Percentiles rank a stretch among this genome's conserved stretches.
phyloP scores from a whole-genome alignment of 495 filamentous ascomycete genomes.

The Margaritispora aquatica region DNA sequence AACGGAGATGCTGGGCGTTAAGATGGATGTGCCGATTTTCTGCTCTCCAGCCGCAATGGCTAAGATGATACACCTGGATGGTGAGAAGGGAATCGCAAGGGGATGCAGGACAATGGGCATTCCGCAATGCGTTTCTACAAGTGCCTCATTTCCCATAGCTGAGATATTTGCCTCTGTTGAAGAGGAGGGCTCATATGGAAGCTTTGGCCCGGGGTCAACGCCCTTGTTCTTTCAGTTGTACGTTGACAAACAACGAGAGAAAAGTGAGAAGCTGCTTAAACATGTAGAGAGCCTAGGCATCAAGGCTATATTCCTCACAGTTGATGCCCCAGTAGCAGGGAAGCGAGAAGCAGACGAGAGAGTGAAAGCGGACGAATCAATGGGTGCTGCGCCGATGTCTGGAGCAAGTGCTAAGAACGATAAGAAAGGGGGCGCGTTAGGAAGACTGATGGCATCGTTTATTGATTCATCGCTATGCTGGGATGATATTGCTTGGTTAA shows the following conservation, averaged over 20 bases:
- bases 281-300: conserved; percentile 52
- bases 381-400: conserved; percentile 49
- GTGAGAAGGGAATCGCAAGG: conserved; percentile 63
- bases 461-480: conserved; percentile 73
- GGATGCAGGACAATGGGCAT: conserved; percentile 46
- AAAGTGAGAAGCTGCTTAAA: conserved; percentile 58
- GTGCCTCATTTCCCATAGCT: conserved; percentile 58
- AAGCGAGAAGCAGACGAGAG: conserved; percentile 59
- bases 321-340: conserved; percentile 58
- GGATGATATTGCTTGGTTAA: conserved; percentile 57
- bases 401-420: conserved; percentile 55
- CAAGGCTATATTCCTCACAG: conserved; percentile 60
- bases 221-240: conserved; percentile 78
- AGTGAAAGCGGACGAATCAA: conserved; percentile 44
- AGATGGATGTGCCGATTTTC: conserved; percentile 58
- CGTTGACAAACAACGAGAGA: conserved; percentile 64
- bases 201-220: conserved; percentile 20
- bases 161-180: conserved; percentile 50
- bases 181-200: conserved; percentile 15
- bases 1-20: conserved; percentile 56
- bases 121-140: conserved; percentile 59
- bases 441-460: conserved; percentile 63
- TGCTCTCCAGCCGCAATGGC: conserved; percentile 72
- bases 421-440: conserved; percentile 62
- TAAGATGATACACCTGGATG: conserved; percentile 61